Percentiles rank a stretch among this genome's conserved stretches.
phyloP scores from a whole-genome alignment of 768 basidiomycete species.

The Suillus variegatus region DNA sequence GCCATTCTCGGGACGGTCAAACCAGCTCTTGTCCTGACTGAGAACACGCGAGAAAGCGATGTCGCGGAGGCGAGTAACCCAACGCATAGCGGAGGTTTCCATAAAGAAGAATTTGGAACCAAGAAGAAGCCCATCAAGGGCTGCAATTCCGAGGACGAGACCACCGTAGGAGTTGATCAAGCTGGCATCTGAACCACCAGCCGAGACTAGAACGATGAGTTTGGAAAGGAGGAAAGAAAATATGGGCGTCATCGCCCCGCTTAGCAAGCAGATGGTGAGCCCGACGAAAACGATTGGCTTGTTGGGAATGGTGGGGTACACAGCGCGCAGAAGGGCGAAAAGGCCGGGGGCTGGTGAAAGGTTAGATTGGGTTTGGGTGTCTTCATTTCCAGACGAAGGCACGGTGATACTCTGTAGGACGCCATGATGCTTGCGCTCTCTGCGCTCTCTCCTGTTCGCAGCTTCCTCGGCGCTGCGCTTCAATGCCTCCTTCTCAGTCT shows the following conservation, averaged over 20 bases:
- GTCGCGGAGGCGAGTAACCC: constrained; percentile 70
- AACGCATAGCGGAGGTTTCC: constrained; percentile 71
- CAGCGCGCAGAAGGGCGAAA: constrained; percentile 46
- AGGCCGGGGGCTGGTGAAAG: constrained; percentile 20
- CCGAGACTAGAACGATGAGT: constrained; percentile 75
- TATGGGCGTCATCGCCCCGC: constrained; percentile 85
- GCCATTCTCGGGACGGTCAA: constrained; percentile 67
- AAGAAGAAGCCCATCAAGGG: constrained; percentile 72
- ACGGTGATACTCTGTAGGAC: not conserved
- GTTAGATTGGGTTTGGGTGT: constrained; percentile 9
- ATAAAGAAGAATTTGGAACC: constrained; percentile 81
- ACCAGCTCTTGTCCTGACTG: constrained; percentile 84
- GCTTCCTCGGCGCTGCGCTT: constrained; percentile 42
- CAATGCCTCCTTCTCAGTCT: constrained; percentile 46
- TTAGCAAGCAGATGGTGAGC: constrained; percentile 63
- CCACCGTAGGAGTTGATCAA: constrained; percentile 71
- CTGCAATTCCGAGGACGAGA: constrained; percentile 72
- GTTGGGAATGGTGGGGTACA: constrained; percentile 72
- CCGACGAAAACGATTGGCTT: constrained; percentile 75
- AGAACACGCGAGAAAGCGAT: constrained; percentile 60
- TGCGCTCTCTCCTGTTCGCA: constrained; percentile 35
- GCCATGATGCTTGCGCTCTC: constrained; percentile 15
- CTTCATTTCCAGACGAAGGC: constrained; percentile 12
- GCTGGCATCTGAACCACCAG: constrained; percentile 60
- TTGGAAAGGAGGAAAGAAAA: constrained; percentile 90